Evolutionary conservation across 2,329 filamentous ascomycete genomes (phyloP).

Genomic region (Penicillium sp.): DNA sequence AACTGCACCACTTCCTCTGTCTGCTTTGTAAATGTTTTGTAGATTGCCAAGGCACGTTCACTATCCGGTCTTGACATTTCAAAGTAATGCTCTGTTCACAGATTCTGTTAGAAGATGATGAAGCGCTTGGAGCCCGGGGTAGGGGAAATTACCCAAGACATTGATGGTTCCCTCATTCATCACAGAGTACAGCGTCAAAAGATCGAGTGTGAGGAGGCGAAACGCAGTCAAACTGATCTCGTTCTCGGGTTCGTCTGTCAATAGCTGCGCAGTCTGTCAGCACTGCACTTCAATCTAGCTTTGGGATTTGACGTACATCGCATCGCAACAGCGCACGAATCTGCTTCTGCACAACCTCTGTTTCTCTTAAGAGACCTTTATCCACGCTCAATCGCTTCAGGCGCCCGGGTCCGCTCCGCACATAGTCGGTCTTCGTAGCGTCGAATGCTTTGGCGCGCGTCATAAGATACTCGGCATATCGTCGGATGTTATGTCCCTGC

Average conservation of each 20-base stretch:
- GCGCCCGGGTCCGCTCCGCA: slow-evolving; percentile 77
- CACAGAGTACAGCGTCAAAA: slow-evolving; percentile 87
- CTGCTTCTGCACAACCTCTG: slow-evolving; percentile 86
- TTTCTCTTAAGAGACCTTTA: slow-evolving; percentile 89
- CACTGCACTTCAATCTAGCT: neutral
- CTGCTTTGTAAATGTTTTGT: slow-evolving; percentile 87
- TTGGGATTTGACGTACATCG: slow-evolving; percentile 65
- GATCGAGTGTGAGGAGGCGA: slow-evolving; percentile 83
- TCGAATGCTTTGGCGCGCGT: slow-evolving; percentile 81
- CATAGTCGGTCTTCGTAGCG: slow-evolving; percentile 87
- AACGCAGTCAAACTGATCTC: slow-evolving; percentile 96
- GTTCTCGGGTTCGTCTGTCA: slow-evolving; percentile 88
- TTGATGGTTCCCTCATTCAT: slow-evolving; percentile 98
- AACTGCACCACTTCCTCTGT: slow-evolving; percentile 93
- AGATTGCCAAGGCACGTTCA: slow-evolving; percentile 86
- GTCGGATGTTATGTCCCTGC: slow-evolving; percentile 90
- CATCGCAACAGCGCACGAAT: slow-evolving; percentile 84
- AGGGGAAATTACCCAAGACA: slow-evolving; percentile 71
- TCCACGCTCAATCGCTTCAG: slow-evolving; percentile 86
- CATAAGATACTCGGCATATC: slow-evolving; percentile 85
- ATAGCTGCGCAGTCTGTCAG: slow-evolving; percentile 60
- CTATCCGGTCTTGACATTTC: slow-evolving; percentile 96
- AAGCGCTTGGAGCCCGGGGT: neutral
- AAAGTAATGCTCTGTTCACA: slow-evolving; percentile 80
- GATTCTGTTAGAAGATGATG: slow-evolving; percentile 17